Base-by-base conservation (phyloP, 2,329 filamentous ascomycete species). In the Parastagonospora avenae region DNA sequence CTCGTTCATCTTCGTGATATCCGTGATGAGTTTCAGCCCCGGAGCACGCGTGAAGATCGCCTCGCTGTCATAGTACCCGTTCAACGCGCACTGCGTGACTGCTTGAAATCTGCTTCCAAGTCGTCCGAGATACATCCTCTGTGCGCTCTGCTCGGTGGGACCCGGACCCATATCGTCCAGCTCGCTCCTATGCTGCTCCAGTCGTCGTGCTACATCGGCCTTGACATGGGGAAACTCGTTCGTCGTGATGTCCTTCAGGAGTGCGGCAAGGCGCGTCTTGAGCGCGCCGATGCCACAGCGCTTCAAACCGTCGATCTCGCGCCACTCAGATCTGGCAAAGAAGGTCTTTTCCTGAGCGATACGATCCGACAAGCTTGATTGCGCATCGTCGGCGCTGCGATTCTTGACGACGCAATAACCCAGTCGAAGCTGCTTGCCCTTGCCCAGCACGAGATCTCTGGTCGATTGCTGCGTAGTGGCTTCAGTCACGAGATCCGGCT, bases 181-280 rank as follows among this genome's bases (percentile, higher is more conserved):
- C 31, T 53, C 33, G n/a, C 15, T 35, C 27, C 27, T 27, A 47
- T 49, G 24, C 30, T 39, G n/a, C 10, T 39, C 30, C 9, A 48
- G 27, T 14, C 37, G n/a, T 30, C 37, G 53, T 8, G 5, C 12
- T 5, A 35, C 31, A 52, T 59, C 54, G 8, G 36, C 24, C 36
- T 62, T 43, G 59, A 79, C 74, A 50, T 72, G 70, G 2, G 78
- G 77, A 53, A 82, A 81, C 49, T 79, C 76, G 2, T 70, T 69
- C n/a, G 73, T 74, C 2, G 79, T 73, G 46, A 79, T 72, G 4
- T 64, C 60, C 2, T 70, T 71, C 1, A 81, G 70, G 0, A 80
- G 64, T 7, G 76, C 74, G 16, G 74, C 70, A 4, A 82, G 66
- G 4, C 74, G 72, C 4, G 46, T 50, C 14, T 71, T 70, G 29